Conservation (phyloP, 2,329 filamentous ascomycete species). For the Paecilomyces formosus region DNA sequence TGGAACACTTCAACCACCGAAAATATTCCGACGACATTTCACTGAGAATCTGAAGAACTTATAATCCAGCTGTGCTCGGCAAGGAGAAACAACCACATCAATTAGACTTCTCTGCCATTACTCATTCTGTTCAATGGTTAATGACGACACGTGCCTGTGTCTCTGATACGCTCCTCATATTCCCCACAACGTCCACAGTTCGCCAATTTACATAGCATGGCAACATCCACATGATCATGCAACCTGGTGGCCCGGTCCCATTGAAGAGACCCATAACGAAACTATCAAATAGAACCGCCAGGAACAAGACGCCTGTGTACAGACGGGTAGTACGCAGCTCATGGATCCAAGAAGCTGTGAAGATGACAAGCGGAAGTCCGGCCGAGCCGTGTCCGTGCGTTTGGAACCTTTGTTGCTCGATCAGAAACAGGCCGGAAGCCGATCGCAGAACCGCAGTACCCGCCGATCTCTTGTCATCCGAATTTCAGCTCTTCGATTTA, state of each 20-base stretch:
- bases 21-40: neutral
- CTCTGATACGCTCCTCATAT: slow-evolving; percentile 18
- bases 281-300: slow-evolving; percentile 6
- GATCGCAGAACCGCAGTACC: neutral
- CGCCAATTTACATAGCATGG: slow-evolving; percentile 14
- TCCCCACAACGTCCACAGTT: slow-evolving; percentile 22
- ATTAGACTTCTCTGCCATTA: neutral
- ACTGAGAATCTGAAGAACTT: neutral
- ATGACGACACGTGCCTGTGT: slow-evolving; percentile 8
- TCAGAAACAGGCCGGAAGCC: slow-evolving; percentile 7
- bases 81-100: neutral
- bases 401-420: slow-evolving; percentile 1
- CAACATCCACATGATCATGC: slow-evolving; percentile 20
- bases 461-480: neutral
- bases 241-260: slow-evolving; percentile 12
- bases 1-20: slow-evolving; percentile 3
- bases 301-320: slow-evolving; percentile 3
- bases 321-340: slow-evolving; percentile 9
- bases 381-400: slow-evolving; percentile 16
- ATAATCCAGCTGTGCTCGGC: neutral
- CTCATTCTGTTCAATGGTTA: neutral
- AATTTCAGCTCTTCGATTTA: neutral
- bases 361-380: slow-evolving; percentile 14
- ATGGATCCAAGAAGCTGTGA: slow-evolving; percentile 6
- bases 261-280: slow-evolving; percentile 13